A percentile compares a stretch with the other conserved stretches of the same genome.
Conservation (phyloP, 2,329 filamentous ascomycete species). For the Colletotrichum viniferum region DNA sequence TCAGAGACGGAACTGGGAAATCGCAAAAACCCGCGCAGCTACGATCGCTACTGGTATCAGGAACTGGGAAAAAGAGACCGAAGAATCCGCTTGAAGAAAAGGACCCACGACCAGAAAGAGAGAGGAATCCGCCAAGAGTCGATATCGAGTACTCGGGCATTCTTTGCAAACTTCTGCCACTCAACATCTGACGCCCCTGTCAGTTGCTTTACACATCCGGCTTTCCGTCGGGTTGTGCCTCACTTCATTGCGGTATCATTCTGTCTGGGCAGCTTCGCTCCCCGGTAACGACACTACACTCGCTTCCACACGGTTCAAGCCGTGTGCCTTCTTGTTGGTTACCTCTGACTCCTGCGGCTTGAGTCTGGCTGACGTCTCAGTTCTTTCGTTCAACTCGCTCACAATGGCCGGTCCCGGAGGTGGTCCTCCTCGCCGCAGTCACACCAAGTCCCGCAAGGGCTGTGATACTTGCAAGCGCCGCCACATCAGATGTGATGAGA, state of each 20-base stretch:
- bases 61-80: conserved; percentile 7
- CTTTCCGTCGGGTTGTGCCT: background rate
- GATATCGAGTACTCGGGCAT: background rate
- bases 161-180: background rate
- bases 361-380: conserved; percentile 20
- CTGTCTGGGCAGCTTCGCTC: background rate
- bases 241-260: conserved; percentile 6
- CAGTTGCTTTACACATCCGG: conserved; percentile 17
- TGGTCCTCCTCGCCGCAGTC: conserved; percentile 88
- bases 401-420: conserved; percentile 92
- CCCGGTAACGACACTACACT: conserved; percentile 16
- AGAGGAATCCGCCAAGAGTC: conserved; percentile 11
- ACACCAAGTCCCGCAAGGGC: conserved; percentile 98
- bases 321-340: conserved; percentile 35
- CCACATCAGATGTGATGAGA: conserved; percentile 98
- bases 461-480: conserved; percentile 98
- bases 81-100: conserved; percentile 12
- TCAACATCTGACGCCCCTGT: background rate
- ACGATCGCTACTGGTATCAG: conserved; percentile 43
- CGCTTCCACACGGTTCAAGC: conserved; percentile 23
- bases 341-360: background rate
- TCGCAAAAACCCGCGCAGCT: conserved; percentile 23
- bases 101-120: conserved; percentile 19
- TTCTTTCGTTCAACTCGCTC: conserved; percentile 35
- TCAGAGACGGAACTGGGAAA: background rate